phyloP scores from a whole-genome alignment of 1,284 basidiomycete species.

The Malassezia arunalokei region DNA sequence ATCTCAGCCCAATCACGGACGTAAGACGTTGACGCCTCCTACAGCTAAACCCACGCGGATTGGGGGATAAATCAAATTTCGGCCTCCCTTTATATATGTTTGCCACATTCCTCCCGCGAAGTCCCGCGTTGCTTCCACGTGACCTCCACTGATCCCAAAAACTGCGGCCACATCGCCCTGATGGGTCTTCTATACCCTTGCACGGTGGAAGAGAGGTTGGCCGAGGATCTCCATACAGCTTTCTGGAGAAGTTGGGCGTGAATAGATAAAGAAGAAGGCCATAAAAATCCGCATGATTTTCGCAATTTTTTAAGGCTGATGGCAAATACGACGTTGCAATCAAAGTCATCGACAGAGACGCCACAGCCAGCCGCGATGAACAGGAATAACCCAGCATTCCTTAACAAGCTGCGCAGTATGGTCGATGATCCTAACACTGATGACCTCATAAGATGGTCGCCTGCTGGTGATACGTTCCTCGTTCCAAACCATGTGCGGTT shows the following conservation, averaged over 20 bases:
- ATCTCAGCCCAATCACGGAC: not conserved
- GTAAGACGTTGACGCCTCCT: too few relatives aligned
- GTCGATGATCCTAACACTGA: conserved; percentile 72
- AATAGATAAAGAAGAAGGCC: too few relatives aligned
- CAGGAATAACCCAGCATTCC: conserved; percentile 61
- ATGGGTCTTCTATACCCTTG: too few relatives aligned
- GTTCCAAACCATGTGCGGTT: conserved; percentile 88
- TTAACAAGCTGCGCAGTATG: conserved; percentile 90
- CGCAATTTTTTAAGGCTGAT: too few relatives aligned
- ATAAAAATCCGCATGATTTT: too few relatives aligned
- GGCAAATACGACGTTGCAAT: not conserved
- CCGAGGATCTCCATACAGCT: too few relatives aligned
- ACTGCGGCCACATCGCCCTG: not conserved
- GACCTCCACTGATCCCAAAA: not conserved
- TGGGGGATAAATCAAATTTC: too few relatives aligned
- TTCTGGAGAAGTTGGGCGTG: too few relatives aligned
- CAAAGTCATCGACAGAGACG: not conserved
- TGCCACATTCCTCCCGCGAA: conserved; percentile 1
- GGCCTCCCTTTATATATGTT: conserved; percentile 14
- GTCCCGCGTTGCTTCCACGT: not conserved
- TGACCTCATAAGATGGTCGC: conserved; percentile 77
- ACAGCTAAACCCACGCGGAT: too few relatives aligned
- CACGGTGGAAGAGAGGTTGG: too few relatives aligned
- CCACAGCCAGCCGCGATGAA: conserved; percentile 21
- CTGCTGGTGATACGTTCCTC: conserved; percentile 77